These are phyloP conservation scores for Camellia lanceoleosa DNA, from an alignment of 148 eudicot species.

Conservation along the genomic window DNA sequence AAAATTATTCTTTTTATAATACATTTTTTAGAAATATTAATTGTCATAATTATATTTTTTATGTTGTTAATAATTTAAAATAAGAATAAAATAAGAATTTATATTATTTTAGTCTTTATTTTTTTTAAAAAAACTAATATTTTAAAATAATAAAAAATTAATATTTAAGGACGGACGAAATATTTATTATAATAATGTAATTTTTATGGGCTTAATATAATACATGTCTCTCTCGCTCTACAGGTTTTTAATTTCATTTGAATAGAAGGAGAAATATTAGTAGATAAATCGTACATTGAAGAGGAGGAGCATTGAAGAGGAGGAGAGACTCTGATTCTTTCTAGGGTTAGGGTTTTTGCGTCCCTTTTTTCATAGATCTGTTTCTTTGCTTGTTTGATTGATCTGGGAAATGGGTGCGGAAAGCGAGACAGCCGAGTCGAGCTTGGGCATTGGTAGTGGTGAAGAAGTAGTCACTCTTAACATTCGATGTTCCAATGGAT, in stretches of 20 bases:
- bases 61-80: no score
- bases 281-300: neutral
- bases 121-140: no score
- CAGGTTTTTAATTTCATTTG: neutral
- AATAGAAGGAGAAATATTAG: neutral
- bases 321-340: neutral
- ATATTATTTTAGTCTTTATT: no score
- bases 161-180: no score
- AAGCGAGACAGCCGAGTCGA: constrained; percentile 40
- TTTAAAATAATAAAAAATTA: no score
- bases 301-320: neutral
- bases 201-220: no score
- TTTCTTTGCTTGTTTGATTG: constrained; percentile 6
- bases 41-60: no score
- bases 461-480: constrained; percentile 53
- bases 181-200: no score
- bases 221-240: neutral
- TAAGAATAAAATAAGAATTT: no score
- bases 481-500: constrained; percentile 74
- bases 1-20: no score
- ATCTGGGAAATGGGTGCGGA: constrained; percentile 48
- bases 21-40: no score
- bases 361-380: constrained; percentile 15
- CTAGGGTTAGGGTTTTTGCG: constrained; percentile 40
- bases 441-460: constrained; percentile 20